phyloP scores from a whole-genome alignment of 164 flowering plant genomes.

The Annona squamosa region DNA sequence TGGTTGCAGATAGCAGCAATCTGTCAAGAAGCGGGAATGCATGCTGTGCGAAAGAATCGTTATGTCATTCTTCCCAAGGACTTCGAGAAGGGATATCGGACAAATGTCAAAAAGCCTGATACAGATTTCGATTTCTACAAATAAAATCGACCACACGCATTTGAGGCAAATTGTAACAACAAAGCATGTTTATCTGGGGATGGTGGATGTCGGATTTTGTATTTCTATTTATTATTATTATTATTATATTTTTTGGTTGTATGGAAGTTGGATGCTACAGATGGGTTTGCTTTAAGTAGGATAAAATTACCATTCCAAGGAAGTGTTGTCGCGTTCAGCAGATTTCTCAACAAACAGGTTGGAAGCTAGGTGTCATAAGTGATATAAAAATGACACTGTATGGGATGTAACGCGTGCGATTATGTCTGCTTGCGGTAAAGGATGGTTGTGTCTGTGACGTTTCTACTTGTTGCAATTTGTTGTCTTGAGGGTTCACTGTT shows the following conservation, averaged over 20 bases:
- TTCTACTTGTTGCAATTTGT: too few relatives aligned
- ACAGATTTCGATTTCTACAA: constrained; percentile 89
- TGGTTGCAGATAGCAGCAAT: constrained; percentile 71
- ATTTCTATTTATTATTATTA: neutral
- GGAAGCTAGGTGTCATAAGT: too few relatives aligned
- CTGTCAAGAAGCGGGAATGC: constrained; percentile 94
- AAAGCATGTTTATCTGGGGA: neutral
- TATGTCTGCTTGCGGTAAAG: too few relatives aligned
- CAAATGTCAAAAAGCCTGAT: constrained; percentile 90
- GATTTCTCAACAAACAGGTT: too few relatives aligned
- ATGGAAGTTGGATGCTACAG: neutral
- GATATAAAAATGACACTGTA: too few relatives aligned
- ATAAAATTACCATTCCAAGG: neutral
- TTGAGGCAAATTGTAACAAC: too few relatives aligned
- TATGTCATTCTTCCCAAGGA: constrained; percentile 88
- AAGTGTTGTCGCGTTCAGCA: too few relatives aligned
- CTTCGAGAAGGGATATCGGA: constrained; percentile 81
- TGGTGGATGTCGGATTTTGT: neutral
- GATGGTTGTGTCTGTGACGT: too few relatives aligned
- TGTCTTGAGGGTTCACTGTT: too few relatives aligned
- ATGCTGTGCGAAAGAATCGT: constrained; percentile 85
- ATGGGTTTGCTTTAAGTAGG: neutral
- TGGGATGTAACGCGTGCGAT: too few relatives aligned
- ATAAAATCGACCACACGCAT: constrained; percentile 14
- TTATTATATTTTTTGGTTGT: neutral